phyloP scores from a whole-genome alignment of 2,329 filamentous ascomycete species.

The Xylaria digitata region DNA sequence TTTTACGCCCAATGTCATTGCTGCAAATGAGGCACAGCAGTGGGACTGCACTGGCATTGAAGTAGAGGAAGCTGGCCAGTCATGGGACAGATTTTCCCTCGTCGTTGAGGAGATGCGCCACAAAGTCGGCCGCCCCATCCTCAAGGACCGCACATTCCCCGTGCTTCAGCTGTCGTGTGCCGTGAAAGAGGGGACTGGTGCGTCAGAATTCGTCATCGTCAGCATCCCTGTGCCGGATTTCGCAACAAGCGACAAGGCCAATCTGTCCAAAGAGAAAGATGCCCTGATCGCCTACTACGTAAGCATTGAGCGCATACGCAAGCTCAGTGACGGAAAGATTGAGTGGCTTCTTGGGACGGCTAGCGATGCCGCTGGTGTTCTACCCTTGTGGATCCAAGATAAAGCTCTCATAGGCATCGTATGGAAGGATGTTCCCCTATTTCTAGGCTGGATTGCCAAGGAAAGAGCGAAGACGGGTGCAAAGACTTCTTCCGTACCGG shows the following conservation, averaged over 20 bases:
- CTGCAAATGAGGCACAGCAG: constrained; percentile 56
- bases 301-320: constrained; percentile 71
- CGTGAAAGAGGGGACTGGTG: constrained; percentile 46
- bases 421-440: constrained; percentile 77
- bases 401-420: constrained; percentile 70
- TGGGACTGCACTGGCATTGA: constrained; percentile 61
- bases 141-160: constrained; percentile 73
- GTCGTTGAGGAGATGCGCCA: constrained; percentile 74
- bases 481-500: constrained; percentile 15
- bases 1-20: constrained; percentile 68
- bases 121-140: constrained; percentile 65
- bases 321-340: constrained; percentile 57
- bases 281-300: constrained; percentile 70
- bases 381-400: constrained; percentile 76
- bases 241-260: constrained; percentile 46
- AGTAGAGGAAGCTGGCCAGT: constrained; percentile 52
- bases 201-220: constrained; percentile 65
- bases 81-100: constrained; percentile 62
- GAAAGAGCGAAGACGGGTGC: constrained; percentile 52
- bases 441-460: constrained; percentile 69
- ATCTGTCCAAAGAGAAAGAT: constrained; percentile 56
- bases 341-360: constrained; percentile 85
- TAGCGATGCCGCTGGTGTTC: constrained; percentile 73
- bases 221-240: constrained; percentile 65
- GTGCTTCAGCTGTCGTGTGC: constrained; percentile 71